Evolutionary conservation across 495 filamentous ascomycete species (phyloP).

Genomic region (Penicillium psychrofluorescens): DNA sequence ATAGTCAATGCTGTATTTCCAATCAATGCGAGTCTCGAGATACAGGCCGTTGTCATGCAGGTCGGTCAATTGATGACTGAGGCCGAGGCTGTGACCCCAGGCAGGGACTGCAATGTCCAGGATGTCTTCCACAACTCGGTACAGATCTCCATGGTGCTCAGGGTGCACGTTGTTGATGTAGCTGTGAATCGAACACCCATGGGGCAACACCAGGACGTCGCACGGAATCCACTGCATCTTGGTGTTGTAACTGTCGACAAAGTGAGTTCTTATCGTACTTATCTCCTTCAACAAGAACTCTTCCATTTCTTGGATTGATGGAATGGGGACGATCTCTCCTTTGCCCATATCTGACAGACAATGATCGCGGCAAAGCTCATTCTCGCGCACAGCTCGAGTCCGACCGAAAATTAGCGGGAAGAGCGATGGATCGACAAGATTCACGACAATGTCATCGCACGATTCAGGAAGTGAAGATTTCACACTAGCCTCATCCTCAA

Average conservation of each 20-base stretch:
- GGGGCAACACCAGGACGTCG: slow-evolving; percentile 36
- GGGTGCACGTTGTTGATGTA: slow-evolving; percentile 62
- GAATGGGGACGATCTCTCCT: slow-evolving; percentile 21
- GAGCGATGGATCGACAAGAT: slow-evolving; percentile 56
- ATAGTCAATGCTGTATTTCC: too few relatives aligned
- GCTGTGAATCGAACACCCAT: slow-evolving; percentile 24
- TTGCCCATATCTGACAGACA: slow-evolving; percentile 32
- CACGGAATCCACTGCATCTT: slow-evolving; percentile 56
- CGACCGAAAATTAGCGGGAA: slow-evolving; percentile 52
- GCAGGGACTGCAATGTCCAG: slow-evolving; percentile 42
- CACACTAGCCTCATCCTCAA: slow-evolving; percentile 38
- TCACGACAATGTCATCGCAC: slow-evolving; percentile 46
- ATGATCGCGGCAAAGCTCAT: slow-evolving; percentile 30
- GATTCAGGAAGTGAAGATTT: slow-evolving; percentile 54
- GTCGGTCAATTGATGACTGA: too few relatives aligned
- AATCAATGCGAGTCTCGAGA: too few relatives aligned
- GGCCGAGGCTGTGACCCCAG: slow-evolving; percentile 38
- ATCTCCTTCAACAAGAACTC: not conserved
- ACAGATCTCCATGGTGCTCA: slow-evolving; percentile 34
- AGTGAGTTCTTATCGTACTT: not conserved
- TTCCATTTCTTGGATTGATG: slow-evolving; percentile 2
- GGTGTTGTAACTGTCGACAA: slow-evolving; percentile 6
- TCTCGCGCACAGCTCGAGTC: slow-evolving; percentile 35
- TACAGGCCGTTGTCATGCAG: too few relatives aligned
- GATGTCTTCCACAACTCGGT: slow-evolving; percentile 43